Base-by-base conservation (phyloP, 176 grass and related monocot species). In the Eremochloa ophiuroides region DNA sequence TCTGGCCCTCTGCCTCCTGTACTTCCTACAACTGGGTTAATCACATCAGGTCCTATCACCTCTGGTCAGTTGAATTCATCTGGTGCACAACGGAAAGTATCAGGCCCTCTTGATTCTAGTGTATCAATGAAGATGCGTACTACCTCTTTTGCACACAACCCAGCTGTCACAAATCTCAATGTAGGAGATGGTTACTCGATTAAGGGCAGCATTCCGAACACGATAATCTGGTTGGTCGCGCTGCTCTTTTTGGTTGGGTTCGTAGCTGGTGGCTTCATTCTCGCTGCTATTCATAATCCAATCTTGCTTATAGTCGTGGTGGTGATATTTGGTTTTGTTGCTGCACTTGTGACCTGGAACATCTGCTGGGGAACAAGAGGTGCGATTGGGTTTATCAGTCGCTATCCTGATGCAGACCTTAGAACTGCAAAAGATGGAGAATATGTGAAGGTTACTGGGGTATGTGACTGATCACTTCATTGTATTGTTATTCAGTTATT, bases 401-500 rank as follows among this genome's bases (percentile, higher is more conserved):
- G 43, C 29, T 87, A 89, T 85, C 89, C 92, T 87, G 94, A 97
- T 87, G 85, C 85, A 35, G 94, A 97, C 84, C 92, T 97, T 64
- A 92, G 89, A 86, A 92, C 84, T 6, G 81, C 92, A 37, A 94
- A 91, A 72, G 90, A 97, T 46, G 94, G 89, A 8, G 87, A 97
- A 56, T 94, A 89, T 83, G 92, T 97, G 43, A 97, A 97, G 84
- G 88, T 94, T 70, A 88, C 94, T 31, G 94, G 94, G 89, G 94
- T 97, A 94, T 63, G 89, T 86, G 33, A 69, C 48, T 37, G 27
- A 55, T 77, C 15, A n/a, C 12, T 28, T 75, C 74, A 31, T 83
- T 67, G 8, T 26, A 74, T 26, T 66, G 28, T 63, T 61, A 33
- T 42, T 71, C 17, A 60, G 33, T 84, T 75, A 56, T 62, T 80